Percentiles rank a stretch among this genome's conserved stretches.
Evolutionary conservation across 306 rosid genomes (phyloP).

Genomic region (Casuarina equisetifolia): DNA sequence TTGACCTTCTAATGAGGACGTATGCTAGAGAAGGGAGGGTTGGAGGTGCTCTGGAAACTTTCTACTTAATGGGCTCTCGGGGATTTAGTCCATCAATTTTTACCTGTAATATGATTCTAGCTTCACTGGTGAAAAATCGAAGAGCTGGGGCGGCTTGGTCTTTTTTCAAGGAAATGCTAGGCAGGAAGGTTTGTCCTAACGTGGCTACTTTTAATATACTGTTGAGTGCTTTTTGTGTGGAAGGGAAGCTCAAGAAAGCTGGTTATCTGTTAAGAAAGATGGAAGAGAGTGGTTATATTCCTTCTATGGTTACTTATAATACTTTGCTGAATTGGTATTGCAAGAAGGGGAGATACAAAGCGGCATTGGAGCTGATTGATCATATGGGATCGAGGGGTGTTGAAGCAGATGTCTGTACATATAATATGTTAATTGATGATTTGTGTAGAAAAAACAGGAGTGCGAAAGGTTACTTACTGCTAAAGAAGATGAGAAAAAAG

Average conservation of each 20-base stretch:
- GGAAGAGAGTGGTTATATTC: constrained; percentile 62
- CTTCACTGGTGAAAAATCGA: constrained; percentile 55
- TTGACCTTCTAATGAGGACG: constrained; percentile 68
- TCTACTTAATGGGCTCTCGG: constrained; percentile 55
- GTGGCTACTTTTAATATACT: constrained; percentile 67
- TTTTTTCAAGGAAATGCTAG: constrained; percentile 67
- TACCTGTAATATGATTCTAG: constrained; percentile 77
- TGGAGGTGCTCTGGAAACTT: constrained; percentile 56
- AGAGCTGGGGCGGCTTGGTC: constrained; percentile 52
- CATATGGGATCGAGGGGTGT: constrained; percentile 73
- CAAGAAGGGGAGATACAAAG: constrained; percentile 61
- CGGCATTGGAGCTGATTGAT: constrained; percentile 59
- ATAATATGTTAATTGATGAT: constrained; percentile 65
- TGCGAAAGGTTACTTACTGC: constrained; percentile 65
- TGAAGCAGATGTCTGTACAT: constrained; percentile 63
- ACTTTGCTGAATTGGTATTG: constrained; percentile 77
- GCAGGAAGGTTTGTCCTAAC: constrained; percentile 48
- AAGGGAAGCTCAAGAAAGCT: constrained; percentile 62
- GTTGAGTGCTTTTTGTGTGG: constrained; percentile 56
- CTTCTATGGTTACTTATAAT: constrained; percentile 60
- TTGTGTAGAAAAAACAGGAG: constrained; percentile 64
- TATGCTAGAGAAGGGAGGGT: constrained; percentile 57
- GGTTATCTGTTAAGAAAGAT: constrained; percentile 53
- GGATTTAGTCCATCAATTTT: constrained; percentile 67
- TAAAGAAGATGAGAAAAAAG: constrained; percentile 71